A percentile compares a stretch with the other conserved stretches of the same genome.
phyloP scores from a whole-genome alignment of 2,329 filamentous ascomycete species.

The Pleomassaria siparia region DNA sequence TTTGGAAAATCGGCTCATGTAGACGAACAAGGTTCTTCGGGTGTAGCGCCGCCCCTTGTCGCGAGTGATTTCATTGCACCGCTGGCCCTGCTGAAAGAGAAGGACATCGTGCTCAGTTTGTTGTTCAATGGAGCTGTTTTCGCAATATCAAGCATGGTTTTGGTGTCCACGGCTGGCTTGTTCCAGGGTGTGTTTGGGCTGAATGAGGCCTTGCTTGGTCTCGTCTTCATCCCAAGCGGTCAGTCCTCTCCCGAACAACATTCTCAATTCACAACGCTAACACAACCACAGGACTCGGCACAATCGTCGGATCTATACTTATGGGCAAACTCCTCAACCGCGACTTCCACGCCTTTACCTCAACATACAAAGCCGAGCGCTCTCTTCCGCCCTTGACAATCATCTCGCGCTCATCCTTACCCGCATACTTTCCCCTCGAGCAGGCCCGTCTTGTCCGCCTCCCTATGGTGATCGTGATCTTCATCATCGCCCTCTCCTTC shows the following conservation, averaged over 20 bases:
- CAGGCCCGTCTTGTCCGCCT: constrained; percentile 42
- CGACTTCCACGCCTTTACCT: constrained; percentile 40
- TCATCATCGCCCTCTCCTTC: constrained; percentile 38
- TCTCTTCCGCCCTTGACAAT: constrained; percentile 31
- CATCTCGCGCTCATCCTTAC: constrained; percentile 13
- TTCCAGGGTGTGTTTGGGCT: constrained; percentile 46
- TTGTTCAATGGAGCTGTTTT: constrained; percentile 50
- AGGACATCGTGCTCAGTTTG: constrained; percentile 50
- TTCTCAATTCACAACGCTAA: not conserved
- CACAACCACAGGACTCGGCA: constrained; percentile 33
- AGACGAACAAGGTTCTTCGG: constrained; percentile 1
- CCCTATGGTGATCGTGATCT: constrained; percentile 42
- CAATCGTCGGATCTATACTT: constrained; percentile 45
- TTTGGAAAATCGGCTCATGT: constrained; percentile 6
- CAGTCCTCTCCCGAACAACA: not conserved
- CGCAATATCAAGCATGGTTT: constrained; percentile 54
- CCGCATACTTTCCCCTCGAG: constrained; percentile 47
- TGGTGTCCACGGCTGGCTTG: constrained; percentile 46
- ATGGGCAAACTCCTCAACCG: constrained; percentile 48
- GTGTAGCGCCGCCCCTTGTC: constrained; percentile 27
- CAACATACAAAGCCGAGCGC: constrained; percentile 35
- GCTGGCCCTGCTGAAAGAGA: constrained; percentile 47
- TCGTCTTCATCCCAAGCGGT: constrained; percentile 47
- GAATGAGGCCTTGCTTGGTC: constrained; percentile 43
- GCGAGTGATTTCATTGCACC: constrained; percentile 42